A percentile compares a stretch with the other conserved stretches of the same genome.
phyloP scores from a whole-genome alignment of 352 stramenopile genomes.

The Phytopythium mirpurense region DNA sequence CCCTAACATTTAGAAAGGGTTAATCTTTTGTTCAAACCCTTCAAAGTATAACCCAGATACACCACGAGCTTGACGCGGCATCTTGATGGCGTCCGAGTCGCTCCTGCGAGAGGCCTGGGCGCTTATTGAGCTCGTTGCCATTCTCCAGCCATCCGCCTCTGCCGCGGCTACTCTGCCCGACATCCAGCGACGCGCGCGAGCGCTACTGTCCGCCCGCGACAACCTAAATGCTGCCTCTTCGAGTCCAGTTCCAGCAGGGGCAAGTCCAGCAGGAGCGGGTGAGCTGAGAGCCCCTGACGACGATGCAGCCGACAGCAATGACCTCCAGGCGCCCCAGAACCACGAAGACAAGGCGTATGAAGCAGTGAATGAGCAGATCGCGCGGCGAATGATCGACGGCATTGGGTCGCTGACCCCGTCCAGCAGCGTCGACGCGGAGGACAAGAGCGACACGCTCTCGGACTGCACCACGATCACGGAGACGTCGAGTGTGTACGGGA shows the following conservation, averaged over 20 bases:
- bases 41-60: no score
- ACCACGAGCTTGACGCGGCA: no score
- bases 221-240: background rate
- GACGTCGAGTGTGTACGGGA: slow-evolving; percentile 65
- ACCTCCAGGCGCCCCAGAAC: slow-evolving; percentile 6
- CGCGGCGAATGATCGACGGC: slow-evolving; percentile 44
- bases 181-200: background rate
- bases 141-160: slow-evolving; percentile 15
- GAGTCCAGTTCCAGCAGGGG: no score
- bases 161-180: background rate
- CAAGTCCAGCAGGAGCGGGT: background rate
- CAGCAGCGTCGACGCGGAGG: slow-evolving; percentile 28
- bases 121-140: slow-evolving; percentile 23
- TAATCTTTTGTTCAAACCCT: no score
- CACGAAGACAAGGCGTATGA: slow-evolving; percentile 34
- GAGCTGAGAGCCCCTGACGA: background rate
- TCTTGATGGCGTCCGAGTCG: background rate
- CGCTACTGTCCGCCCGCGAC: slow-evolving; percentile 4
- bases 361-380: slow-evolving; percentile 61
- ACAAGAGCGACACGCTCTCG: slow-evolving; percentile 76
- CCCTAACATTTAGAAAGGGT: no score
- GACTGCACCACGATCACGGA: slow-evolving; percentile 70
- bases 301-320: slow-evolving; percentile 2
- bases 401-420: slow-evolving; percentile 12
- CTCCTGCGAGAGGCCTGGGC: slow-evolving; percentile 39